Evolutionary conservation across 495 filamentous ascomycete species (phyloP).

Genomic region (Penicillium samsonianum): DNA sequence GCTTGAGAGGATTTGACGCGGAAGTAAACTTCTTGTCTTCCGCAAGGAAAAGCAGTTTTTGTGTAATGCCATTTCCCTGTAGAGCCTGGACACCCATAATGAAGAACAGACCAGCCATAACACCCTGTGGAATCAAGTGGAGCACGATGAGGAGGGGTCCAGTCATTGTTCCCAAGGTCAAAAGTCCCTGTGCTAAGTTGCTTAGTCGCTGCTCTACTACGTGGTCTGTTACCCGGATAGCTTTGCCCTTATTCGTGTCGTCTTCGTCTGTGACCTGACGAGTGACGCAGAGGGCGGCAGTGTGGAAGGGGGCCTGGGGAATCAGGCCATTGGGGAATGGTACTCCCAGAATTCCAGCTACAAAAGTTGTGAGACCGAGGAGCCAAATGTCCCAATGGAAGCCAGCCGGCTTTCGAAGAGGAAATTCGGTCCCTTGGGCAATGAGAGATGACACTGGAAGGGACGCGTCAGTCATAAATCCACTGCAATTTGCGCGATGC

Average conservation of each 20-base stretch:
- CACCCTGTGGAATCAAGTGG: constrained; percentile 82
- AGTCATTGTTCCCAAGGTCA: constrained; percentile 85
- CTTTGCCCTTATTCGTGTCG: constrained; percentile 61
- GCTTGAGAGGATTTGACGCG: constrained; percentile 64
- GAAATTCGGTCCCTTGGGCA: constrained; percentile 90
- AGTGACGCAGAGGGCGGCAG: constrained; percentile 76
- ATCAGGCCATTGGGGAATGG: constrained; percentile 93
- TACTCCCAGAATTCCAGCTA: constrained; percentile 82
- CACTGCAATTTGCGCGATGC: background rate
- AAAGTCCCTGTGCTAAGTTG: constrained; percentile 80
- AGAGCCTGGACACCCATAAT: constrained; percentile 89
- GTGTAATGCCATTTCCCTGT: constrained; percentile 77
- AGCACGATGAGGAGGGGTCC: constrained; percentile 81
- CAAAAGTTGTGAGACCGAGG: constrained; percentile 80
- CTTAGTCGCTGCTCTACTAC: constrained; percentile 91
- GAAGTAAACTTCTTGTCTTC: constrained; percentile 67
- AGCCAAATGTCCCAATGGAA: constrained; percentile 98
- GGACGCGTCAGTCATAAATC: background rate
- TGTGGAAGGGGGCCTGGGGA: constrained; percentile 93
- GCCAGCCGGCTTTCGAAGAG: constrained; percentile 85
- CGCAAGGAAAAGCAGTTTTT: constrained; percentile 74
- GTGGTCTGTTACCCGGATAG: constrained; percentile 61
- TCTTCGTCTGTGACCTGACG: constrained; percentile 59
- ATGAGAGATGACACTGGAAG: constrained; percentile 77
- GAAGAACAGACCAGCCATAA: constrained; percentile 91